phyloP scores from a whole-genome alignment of 1,139 yeast genomes.

The Sugiyamaella japonica region DNA sequence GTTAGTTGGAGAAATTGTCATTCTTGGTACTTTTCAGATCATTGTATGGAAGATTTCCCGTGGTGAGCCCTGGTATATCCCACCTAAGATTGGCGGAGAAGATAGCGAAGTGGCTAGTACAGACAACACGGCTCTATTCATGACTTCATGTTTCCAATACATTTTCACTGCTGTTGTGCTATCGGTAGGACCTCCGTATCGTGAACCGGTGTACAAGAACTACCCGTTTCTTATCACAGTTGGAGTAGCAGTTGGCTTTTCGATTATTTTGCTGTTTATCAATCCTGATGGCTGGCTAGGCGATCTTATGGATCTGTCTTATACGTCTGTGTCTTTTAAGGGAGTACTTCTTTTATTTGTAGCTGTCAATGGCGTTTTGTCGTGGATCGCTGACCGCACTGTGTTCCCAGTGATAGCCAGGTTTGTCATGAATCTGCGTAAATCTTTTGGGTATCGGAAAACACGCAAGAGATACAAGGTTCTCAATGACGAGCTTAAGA shows the following conservation, averaged over 20 bases:
- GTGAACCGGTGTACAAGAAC: constrained; percentile 72
- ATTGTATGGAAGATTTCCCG: constrained; percentile 60
- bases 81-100: constrained; percentile 77
- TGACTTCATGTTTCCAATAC: constrained; percentile 84
- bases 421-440: constrained; percentile 34
- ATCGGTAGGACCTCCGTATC: constrained; percentile 93
- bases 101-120: constrained; percentile 83
- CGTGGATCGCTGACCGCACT: constrained; percentile 49
- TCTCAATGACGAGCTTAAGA: constrained; percentile 26
- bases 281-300: constrained; percentile 56
- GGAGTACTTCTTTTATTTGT: constrained; percentile 50
- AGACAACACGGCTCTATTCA: constrained; percentile 84
- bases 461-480: constrained; percentile 41
- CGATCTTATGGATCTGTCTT: constrained; percentile 70
- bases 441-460: constrained; percentile 34
- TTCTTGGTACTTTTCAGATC: constrained; percentile 65
- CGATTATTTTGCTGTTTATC: constrained; percentile 30
- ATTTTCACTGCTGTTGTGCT: constrained; percentile 77
- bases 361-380: constrained; percentile 50
- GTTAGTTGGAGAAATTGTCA: constrained; percentile 65
- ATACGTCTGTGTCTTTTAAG: constrained; percentile 55
- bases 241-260: constrained; percentile 53
- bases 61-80: constrained; percentile 66
- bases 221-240: constrained; percentile 69
- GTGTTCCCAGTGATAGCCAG: constrained; percentile 40